Conservation (phyloP, 2,329 filamentous ascomycete species). For the Cephalotrichum gorgonifer region DNA sequence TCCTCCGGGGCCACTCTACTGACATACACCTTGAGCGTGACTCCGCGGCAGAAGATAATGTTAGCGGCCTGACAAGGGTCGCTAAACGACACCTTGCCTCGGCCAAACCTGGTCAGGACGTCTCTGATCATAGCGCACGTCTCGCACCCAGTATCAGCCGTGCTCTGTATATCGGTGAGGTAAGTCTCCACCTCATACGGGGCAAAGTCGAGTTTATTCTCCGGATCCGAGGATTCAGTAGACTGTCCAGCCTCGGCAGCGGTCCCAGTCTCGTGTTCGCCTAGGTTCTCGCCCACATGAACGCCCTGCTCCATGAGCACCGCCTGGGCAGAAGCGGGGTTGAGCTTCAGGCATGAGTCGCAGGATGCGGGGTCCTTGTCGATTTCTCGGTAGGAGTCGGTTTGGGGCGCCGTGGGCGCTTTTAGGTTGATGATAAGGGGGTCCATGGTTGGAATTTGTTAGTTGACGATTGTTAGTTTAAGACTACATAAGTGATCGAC, state of each 20-base stretch:
- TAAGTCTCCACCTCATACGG: background rate
- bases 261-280: background rate
- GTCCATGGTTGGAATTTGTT: background rate
- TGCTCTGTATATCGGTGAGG: background rate
- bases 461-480: no score
- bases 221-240: background rate
- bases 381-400: background rate
- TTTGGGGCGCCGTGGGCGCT: background rate
- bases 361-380: background rate
- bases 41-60: background rate
- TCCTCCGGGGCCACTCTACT: background rate
- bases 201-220: background rate
- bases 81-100: background rate
- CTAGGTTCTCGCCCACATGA: background rate
- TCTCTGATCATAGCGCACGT: background rate
- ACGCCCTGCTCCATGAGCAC: background rate
- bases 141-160: background rate
- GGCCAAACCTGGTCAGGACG: background rate
- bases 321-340: background rate
- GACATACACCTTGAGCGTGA: background rate
- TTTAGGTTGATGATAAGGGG: background rate
- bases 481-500: no score
- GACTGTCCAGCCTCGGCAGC: background rate
- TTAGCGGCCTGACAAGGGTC: background rate
- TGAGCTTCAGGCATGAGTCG: background rate